A percentile compares a stretch with the other conserved stretches of the same genome.
These are phyloP conservation scores for Geopyxis carbonaria DNA, from an alignment of 495 filamentous ascomycete species.

Conservation along the genomic window DNA sequence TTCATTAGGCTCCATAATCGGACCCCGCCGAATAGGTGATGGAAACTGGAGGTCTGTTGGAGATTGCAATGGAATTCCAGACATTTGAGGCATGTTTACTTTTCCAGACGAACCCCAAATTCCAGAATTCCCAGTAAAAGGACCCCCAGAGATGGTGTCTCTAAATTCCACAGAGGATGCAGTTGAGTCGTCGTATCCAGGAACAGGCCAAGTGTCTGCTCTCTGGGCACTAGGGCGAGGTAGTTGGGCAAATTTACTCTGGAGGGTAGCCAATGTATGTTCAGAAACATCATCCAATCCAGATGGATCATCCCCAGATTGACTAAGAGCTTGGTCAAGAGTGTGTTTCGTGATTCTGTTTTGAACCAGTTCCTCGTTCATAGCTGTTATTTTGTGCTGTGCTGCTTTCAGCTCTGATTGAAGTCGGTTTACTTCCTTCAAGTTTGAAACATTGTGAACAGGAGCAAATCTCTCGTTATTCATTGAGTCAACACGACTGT, in stretches of 20 bases:
- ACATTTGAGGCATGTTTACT: slow-evolving; percentile 10
- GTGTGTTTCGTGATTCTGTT: slow-evolving; percentile 60
- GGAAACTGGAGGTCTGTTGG: slow-evolving; percentile 16
- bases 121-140: slow-evolving; percentile 26
- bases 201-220: slow-evolving; percentile 42
- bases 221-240: slow-evolving; percentile 35
- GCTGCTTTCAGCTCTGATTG: slow-evolving; percentile 61
- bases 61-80: slow-evolving; percentile 13
- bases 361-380: slow-evolving; percentile 71
- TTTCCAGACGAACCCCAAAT: slow-evolving; percentile 23
- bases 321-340: slow-evolving; percentile 51
- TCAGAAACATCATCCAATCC: slow-evolving; percentile 40
- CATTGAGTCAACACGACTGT: slow-evolving; percentile 30
- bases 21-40: slow-evolving; percentile 11
- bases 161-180: slow-evolving; percentile 45
- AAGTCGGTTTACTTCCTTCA: slow-evolving; percentile 37
- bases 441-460: slow-evolving; percentile 32
- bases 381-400: slow-evolving; percentile 58
- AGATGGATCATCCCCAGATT: slow-evolving; percentile 25
- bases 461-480: slow-evolving; percentile 27
- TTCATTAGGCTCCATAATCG: slow-evolving; percentile 16
- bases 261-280: slow-evolving; percentile 37
- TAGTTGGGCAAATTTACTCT: slow-evolving; percentile 37
- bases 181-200: slow-evolving; percentile 49
- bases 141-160: slow-evolving; percentile 29